A percentile compares a stretch with the other conserved stretches of the same genome.
Conservation (phyloP, 2,329 filamentous ascomycete species). For the Monilinia fructigena region DNA sequence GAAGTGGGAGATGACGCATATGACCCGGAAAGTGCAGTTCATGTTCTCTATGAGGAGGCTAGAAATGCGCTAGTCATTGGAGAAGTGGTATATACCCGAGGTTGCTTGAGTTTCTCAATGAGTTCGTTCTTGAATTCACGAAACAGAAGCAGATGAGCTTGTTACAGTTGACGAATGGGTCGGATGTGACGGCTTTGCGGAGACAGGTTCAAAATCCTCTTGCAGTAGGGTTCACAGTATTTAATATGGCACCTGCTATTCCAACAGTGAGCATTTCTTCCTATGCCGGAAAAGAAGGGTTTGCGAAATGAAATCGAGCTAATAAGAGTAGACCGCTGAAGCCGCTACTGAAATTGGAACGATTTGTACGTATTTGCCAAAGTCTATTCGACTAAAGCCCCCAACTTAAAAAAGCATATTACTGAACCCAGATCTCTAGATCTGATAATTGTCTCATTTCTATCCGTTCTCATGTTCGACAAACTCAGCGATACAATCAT, state of each 20-base stretch:
- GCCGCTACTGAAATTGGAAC: constrained; percentile 31
- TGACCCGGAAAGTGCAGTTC: constrained; percentile 25
- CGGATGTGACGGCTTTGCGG: constrained; percentile 23
- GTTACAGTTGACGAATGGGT: constrained; percentile 11
- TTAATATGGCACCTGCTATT: constrained; percentile 27
- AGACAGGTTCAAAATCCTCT: constrained; percentile 26
- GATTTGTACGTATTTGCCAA: constrained; percentile 25
- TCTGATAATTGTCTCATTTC: constrained; percentile 30
- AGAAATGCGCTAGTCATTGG: constrained; percentile 27
- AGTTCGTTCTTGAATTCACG: constrained; percentile 27
- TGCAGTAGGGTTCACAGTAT: constrained; percentile 22
- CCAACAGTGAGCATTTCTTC: constrained; percentile 11
- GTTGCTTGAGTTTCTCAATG: constrained; percentile 24
- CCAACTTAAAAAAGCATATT: neutral
- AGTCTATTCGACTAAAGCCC: too few relatives aligned
- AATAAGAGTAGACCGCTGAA: constrained; percentile 25
- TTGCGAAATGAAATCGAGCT: neutral
- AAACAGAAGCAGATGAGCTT: constrained; percentile 27
- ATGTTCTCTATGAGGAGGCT: constrained; percentile 28
- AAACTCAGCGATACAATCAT: constrained; percentile 28
- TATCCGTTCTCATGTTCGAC: constrained; percentile 30
- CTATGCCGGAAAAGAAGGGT: neutral
- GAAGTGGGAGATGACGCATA: constrained; percentile 24
- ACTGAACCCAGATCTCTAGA: constrained; percentile 10
- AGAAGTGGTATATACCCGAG: constrained; percentile 23